phyloP scores from a whole-genome alignment of 1,284 basidiomycete genomes.

The Melampsora americana region DNA sequence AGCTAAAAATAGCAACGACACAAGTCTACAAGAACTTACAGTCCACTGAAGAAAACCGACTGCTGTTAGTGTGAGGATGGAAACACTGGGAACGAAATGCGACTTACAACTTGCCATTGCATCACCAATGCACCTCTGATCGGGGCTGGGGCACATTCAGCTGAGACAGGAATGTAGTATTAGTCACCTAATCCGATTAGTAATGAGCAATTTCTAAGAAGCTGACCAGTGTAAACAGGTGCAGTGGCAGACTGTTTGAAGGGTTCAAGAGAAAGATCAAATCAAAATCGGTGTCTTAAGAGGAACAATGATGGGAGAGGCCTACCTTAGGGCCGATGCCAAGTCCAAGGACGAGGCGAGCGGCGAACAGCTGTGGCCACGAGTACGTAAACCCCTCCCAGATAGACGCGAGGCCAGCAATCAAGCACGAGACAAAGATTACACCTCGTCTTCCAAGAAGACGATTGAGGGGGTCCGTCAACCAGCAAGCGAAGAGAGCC shows the following conservation, averaged over 20 bases:
- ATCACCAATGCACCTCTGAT: constrained; percentile 75
- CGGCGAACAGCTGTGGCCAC: constrained; percentile 63
- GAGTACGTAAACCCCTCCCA: constrained; percentile 68
- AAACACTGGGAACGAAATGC: neutral
- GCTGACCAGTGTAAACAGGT: constrained; percentile 56
- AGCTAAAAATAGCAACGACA: neutral
- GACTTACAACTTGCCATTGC: constrained; percentile 61
- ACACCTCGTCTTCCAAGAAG: constrained; percentile 70
- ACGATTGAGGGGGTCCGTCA: constrained; percentile 70
- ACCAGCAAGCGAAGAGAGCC: constrained; percentile 58
- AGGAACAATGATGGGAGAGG: neutral
- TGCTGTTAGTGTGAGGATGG: neutral
- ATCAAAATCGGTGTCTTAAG: neutral
- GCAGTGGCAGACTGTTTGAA: constrained; percentile 59
- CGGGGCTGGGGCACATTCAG: constrained; percentile 66
- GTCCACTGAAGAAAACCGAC: neutral
- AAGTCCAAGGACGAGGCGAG: constrained; percentile 66
- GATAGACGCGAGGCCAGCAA: constrained; percentile 65
- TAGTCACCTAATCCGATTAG: constrained; percentile 10
- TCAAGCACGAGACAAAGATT: constrained; percentile 67
- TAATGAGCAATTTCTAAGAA: neutral
- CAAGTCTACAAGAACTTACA: neutral
- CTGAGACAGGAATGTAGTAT: constrained; percentile 64
- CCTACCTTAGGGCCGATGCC: constrained; percentile 66
- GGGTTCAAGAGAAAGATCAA: neutral